Percentiles rank a stretch among this genome's conserved stretches.
These are phyloP conservation scores for Pythium periplocum DNA, from an alignment of 352 stramenopile species.

Conservation along the genomic window DNA sequence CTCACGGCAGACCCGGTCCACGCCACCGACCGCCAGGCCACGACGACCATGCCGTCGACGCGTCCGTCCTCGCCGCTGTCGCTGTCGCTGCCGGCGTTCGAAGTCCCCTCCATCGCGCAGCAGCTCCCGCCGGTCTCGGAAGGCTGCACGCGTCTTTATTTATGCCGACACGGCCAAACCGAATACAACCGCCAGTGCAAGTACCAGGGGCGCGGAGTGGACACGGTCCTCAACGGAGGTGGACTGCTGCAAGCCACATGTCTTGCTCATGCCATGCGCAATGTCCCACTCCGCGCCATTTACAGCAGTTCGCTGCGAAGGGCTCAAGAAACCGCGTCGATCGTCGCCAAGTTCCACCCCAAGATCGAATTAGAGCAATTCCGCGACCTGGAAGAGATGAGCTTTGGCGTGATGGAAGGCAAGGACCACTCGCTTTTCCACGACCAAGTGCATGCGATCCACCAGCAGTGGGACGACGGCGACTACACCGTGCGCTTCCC, in stretches of 20 bases:
- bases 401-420: conserved; percentile 71
- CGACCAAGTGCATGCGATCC: conserved; percentile 52
- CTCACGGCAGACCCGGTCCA: too few species aligned
- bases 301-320: conserved; percentile 64
- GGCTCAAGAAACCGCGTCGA: conserved; percentile 43
- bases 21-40: background rate
- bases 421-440: conserved; percentile 44
- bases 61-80: conserved; percentile 7
- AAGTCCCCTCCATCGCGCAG: conserved; percentile 27
- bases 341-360: conserved; percentile 46
- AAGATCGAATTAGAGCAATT: conserved; percentile 55
- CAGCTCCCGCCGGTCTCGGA: conserved; percentile 51
- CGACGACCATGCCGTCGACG: conserved; percentile 4
- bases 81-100: conserved; percentile 10
- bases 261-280: conserved; percentile 55
- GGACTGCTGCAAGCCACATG: conserved; percentile 52
- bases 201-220: conserved; percentile 74
- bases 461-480: conserved; percentile 54
- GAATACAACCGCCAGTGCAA: conserved; percentile 70
- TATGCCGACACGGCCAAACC: conserved; percentile 78
- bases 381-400: conserved; percentile 78
- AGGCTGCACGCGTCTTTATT: conserved; percentile 54
- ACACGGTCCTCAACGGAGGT: conserved; percentile 60
- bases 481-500: conserved; percentile 50
- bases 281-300: conserved; percentile 58